These are phyloP conservation scores for Cryptococcus jaspeensis DNA, from an alignment of 1,284 basidiomycete species.

Conservation along the genomic window DNA sequence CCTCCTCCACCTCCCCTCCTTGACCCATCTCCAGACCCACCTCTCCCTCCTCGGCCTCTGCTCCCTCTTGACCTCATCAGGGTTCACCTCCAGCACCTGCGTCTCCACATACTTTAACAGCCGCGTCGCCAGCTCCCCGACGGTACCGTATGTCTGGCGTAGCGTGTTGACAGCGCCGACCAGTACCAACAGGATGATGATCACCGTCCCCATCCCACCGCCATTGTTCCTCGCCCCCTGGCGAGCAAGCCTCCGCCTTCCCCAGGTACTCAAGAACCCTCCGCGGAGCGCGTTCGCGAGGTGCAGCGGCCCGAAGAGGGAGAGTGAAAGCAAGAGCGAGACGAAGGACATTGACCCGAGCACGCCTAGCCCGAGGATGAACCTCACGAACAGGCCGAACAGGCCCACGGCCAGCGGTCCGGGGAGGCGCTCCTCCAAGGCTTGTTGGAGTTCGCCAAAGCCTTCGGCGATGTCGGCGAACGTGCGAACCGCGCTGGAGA, in stretches of 20 bases:
- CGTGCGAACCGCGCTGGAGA: slow-evolving; percentile 33
- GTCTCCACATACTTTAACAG: slow-evolving; percentile 42
- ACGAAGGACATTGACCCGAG: slow-evolving; percentile 46
- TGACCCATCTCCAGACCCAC: slow-evolving; percentile 23
- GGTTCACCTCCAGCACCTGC: slow-evolving; percentile 44
- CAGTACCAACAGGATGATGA: slow-evolving; percentile 37
- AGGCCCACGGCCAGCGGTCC: slow-evolving; percentile 6
- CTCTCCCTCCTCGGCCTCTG: slow-evolving; percentile 7
- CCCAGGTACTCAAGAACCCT: slow-evolving; percentile 30
- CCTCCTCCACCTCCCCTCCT: slow-evolving; percentile 20
- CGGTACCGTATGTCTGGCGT: slow-evolving; percentile 31
- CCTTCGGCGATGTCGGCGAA: slow-evolving; percentile 33
- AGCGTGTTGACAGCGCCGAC: slow-evolving; percentile 41
- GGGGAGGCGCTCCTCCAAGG: background rate
- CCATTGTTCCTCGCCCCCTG: slow-evolving; percentile 7
- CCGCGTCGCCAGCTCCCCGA: slow-evolving; percentile 22
- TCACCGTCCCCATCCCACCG: slow-evolving; percentile 22
- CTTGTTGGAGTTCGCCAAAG: slow-evolving; percentile 12
- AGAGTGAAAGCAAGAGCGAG: slow-evolving; percentile 38
- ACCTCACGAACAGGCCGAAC: slow-evolving; percentile 26
- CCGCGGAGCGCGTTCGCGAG: slow-evolving; percentile 42
- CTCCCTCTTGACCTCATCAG: slow-evolving; percentile 22
- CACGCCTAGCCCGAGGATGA: slow-evolving; percentile 46
- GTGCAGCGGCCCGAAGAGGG: slow-evolving; percentile 46
- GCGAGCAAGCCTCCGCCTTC: slow-evolving; percentile 10